phyloP scores from a whole-genome alignment of 2,329 filamentous ascomycete species.

The Botrytis fabae region DNA sequence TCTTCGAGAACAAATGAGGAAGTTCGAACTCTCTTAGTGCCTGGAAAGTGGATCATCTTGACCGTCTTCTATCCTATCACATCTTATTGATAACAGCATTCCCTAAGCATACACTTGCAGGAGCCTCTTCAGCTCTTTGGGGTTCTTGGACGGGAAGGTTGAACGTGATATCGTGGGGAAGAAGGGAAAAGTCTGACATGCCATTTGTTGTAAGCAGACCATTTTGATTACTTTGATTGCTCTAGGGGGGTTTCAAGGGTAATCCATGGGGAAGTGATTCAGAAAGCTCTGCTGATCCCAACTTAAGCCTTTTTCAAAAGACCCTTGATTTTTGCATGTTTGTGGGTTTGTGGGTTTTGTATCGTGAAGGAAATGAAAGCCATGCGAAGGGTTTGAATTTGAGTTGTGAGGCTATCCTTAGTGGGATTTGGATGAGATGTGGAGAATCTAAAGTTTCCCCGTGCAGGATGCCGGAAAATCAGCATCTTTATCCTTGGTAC shows the following conservation, averaged over 20 bases:
- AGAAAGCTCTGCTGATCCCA: constrained; percentile 20
- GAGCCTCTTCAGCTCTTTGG: neutral
- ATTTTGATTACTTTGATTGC: neutral
- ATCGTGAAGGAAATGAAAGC: neutral
- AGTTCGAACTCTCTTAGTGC: constrained; percentile 1
- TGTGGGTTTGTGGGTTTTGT: neutral
- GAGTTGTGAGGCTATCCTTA: neutral
- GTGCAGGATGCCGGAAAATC: constrained; percentile 12
- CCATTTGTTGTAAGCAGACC: constrained; percentile 16
- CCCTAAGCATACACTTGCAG: constrained; percentile 22
- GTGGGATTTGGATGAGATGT: constrained; percentile 11
- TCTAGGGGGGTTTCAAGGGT: neutral
- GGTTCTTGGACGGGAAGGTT: constrained; percentile 1
- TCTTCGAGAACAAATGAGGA: constrained; percentile 22
- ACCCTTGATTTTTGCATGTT: constrained; percentile 2
- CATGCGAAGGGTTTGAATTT: constrained; percentile 10
- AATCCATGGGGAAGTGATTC: neutral
- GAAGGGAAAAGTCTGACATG: constrained; percentile 10
- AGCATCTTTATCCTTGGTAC: constrained; percentile 19
- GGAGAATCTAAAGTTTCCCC: constrained; percentile 16
- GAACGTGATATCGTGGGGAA: constrained; percentile 20
- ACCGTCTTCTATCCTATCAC: constrained; percentile 15
- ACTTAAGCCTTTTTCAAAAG: constrained; percentile 3
- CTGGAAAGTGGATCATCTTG: constrained; percentile 7
- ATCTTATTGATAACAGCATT: constrained; percentile 17